These are phyloP conservation scores for Dujonia santamariae DNA, from an alignment of 1,139 yeast genomes.

Conservation along the genomic window DNA sequence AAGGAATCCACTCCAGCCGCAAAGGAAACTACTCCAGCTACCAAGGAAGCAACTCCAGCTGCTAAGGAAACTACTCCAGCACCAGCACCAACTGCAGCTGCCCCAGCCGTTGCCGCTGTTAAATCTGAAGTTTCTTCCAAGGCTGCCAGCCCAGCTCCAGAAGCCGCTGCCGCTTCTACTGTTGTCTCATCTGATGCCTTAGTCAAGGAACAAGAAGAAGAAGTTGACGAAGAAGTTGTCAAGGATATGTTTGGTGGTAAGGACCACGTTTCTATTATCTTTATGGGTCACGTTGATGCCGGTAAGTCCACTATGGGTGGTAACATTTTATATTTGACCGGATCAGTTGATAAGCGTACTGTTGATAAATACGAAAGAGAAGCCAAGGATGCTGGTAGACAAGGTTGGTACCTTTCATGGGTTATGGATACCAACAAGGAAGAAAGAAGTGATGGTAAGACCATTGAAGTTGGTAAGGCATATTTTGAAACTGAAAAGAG, in stretches of 20 bases:
- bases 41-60: slow-evolving; percentile 23
- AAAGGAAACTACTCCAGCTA: slow-evolving; percentile 10
- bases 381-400: slow-evolving; percentile 99
- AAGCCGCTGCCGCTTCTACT: slow-evolving; percentile 10
- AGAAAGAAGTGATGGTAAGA: slow-evolving; percentile 97
- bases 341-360: slow-evolving; percentile 98
- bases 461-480: slow-evolving; percentile 98
- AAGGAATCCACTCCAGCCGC: slow-evolving; percentile 9
- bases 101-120: slow-evolving; percentile 14
- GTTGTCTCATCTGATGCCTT: slow-evolving; percentile 46
- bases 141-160: slow-evolving; percentile 11
- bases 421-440: slow-evolving; percentile 99
- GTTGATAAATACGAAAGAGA: slow-evolving; percentile 97
- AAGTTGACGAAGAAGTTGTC: slow-evolving; percentile 83
- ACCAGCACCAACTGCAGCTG: slow-evolving; percentile 11
- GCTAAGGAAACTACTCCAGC: slow-evolving; percentile 11
- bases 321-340: slow-evolving; percentile 85
- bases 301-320: slow-evolving; percentile 99
- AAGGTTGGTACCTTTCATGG: slow-evolving; percentile 99
- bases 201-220: slow-evolving; percentile 75
- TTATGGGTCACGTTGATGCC: slow-evolving; percentile 99
- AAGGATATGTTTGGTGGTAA: slow-evolving; percentile 95
- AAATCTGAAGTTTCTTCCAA: slow-evolving; percentile 7
- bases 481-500: slow-evolving; percentile 96
- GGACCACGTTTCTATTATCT: slow-evolving; percentile 92